These are phyloP conservation scores for Peronospora tabacina DNA, from an alignment of 352 stramenopile species.

Conservation along the genomic window DNA sequence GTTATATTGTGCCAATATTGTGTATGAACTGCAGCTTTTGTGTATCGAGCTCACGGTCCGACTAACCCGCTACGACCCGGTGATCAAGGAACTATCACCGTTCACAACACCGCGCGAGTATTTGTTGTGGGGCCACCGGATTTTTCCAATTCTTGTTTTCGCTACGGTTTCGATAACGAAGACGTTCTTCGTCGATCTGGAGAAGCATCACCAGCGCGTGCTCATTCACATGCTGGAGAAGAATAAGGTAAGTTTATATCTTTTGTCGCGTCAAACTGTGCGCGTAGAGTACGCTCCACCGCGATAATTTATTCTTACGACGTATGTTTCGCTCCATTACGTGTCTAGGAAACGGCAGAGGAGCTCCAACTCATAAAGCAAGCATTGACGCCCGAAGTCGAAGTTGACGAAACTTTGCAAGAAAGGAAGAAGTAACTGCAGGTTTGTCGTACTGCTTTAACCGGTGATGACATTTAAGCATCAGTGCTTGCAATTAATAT, in stretches of 20 bases:
- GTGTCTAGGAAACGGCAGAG: not conserved
- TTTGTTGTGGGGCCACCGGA: constrained; percentile 45
- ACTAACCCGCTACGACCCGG: constrained; percentile 49
- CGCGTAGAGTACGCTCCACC: not conserved
- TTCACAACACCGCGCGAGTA: constrained; percentile 54
- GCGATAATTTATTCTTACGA: not conserved
- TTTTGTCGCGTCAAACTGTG: not conserved
- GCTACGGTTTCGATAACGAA: constrained; percentile 38
- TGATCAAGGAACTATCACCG: constrained; percentile 33
- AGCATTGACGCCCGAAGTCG: not conserved
- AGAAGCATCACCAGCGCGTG: constrained; percentile 41
- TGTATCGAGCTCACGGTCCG: constrained; percentile 46
- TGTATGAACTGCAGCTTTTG: constrained; percentile 29
- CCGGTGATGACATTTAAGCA: too few relatives aligned
- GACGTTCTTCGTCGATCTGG: constrained; percentile 53
- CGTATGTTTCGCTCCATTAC: not conserved
- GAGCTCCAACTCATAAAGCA: not conserved
- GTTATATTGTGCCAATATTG: not conserved
- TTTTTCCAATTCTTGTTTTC: constrained; percentile 47
- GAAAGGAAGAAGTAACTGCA: not conserved
- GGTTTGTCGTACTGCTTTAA: not conserved
- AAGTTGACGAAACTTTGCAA: not conserved
- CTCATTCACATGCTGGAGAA: constrained; percentile 45
- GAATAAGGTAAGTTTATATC: constrained; percentile 33
- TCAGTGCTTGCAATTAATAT: too few relatives aligned